These are phyloP conservation scores for Yarrowia divulgata DNA, from an alignment of 805 yeast genomes.

Conservation along the genomic window DNA sequence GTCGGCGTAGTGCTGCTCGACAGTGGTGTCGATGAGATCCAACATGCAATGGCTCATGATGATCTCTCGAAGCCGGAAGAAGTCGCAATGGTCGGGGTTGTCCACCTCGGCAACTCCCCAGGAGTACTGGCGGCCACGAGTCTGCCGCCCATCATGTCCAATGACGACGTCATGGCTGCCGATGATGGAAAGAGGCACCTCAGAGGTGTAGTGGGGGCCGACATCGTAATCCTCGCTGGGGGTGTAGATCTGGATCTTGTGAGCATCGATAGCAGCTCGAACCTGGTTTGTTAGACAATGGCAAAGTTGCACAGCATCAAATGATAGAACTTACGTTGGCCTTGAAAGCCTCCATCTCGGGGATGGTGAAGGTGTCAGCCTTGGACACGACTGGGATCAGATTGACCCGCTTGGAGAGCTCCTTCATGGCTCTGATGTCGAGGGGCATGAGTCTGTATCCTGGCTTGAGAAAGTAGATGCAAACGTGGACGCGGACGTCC, in stretches of 20 bases:
- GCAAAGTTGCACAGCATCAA: neutral
- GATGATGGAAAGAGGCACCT: conserved; percentile 76
- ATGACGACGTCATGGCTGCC: conserved; percentile 57
- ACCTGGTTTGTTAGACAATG: conserved; percentile 50
- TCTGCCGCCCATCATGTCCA: conserved; percentile 65
- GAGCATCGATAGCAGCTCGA: conserved; percentile 81
- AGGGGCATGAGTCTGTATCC: conserved; percentile 86
- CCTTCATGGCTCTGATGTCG: conserved; percentile 88
- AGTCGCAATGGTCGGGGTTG: conserved; percentile 49
- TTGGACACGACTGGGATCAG: conserved; percentile 89
- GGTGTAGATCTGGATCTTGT: conserved; percentile 73
- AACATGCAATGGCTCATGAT: conserved; percentile 77
- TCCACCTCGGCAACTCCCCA: conserved; percentile 64
- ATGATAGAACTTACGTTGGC: conserved; percentile 50
- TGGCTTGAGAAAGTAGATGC: conserved; percentile 88
- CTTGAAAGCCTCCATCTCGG: conserved; percentile 73
- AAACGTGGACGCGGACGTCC: conserved; percentile 89
- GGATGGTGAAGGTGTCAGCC: conserved; percentile 80
- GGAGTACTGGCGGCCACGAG: conserved; percentile 71
- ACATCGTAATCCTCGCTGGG: conserved; percentile 64
- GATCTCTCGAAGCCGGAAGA: conserved; percentile 61
- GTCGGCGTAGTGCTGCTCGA: conserved; percentile 74
- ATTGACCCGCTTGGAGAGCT: conserved; percentile 78
- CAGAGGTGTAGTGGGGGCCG: conserved; percentile 71
- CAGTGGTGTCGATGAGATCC: conserved; percentile 81